Base-by-base conservation (phyloP, 352 stramenopile genomes). In the Phytophthora kernoviae region DNA sequence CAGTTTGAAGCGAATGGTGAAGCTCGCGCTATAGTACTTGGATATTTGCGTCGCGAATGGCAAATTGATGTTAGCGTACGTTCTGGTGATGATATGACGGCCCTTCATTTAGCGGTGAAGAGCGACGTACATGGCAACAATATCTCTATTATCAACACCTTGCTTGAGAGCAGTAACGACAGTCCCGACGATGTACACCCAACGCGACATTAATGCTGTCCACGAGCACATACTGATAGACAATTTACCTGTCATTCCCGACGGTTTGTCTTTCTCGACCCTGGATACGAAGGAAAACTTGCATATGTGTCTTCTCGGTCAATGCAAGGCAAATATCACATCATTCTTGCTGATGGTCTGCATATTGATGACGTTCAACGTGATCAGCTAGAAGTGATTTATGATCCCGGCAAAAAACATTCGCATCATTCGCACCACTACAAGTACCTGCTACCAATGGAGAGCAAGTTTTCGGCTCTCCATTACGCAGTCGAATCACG, bases 401-500 rank as follows among this genome's bases (percentile, higher is more conserved):
- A 43, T 18, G 54, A 70, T 7, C 49, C 53, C 1, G 50, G 33
- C 14, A 47, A 27, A 0, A 52, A 44, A 1, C 6, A 6, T 5
- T 50, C 36, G 9, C 39, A 55, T 0, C 22, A 49, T 21, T 54
- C 37, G 2, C 36, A 58, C 6, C 53, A 57, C 15, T 63, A 60
- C 37, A 81, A 81, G 37, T 88, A 90, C 14, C 37, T 77, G 17
- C 47, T 89, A 0, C 67, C 68, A 12, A 62, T 82, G n/a, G 79
- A 89, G 47, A 79, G 65, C 32, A 54, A 69, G 10, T 88, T 89
- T 48, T 74, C 75, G 6, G 63, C 73, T 10, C 52, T 91, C 0
- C 81, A 91, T 42, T 91, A 90, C 47, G 79, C 79, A 89, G 47
- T 65, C 36, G 3, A 88, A 75, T 33, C 71, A 88, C 15, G 61